Conservation (phyloP, 2,329 filamentous ascomycete species). For the Nothopassalora personata region DNA sequence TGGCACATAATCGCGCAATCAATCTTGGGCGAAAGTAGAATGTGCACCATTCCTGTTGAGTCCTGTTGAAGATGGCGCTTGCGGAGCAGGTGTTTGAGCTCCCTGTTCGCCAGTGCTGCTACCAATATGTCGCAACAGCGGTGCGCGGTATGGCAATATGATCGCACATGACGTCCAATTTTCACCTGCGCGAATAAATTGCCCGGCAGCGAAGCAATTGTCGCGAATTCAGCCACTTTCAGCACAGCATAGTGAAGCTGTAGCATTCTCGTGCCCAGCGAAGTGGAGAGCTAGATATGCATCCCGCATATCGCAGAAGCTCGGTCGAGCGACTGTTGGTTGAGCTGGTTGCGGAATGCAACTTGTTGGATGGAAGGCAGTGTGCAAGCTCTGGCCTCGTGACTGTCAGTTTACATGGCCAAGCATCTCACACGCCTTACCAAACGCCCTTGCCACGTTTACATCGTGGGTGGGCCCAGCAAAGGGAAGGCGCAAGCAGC, state of each 20-base stretch:
- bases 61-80: slow-evolving; percentile 3
- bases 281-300: slow-evolving; percentile 17
- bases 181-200: slow-evolving; percentile 16
- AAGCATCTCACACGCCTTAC: slow-evolving; percentile 2
- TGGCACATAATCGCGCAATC: slow-evolving; percentile 13
- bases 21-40: slow-evolving; percentile 16
- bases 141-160: slow-evolving; percentile 11
- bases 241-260: slow-evolving; percentile 19
- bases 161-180: slow-evolving; percentile 23
- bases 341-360: slow-evolving; percentile 13
- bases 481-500: slow-evolving; percentile 12
- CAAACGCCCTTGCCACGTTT: slow-evolving; percentile 15
- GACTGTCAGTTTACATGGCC: slow-evolving; percentile 2
- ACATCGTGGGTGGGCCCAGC: slow-evolving; percentile 1
- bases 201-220: slow-evolving; percentile 19
- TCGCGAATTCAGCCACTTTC: slow-evolving; percentile 17
- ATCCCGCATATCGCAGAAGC: slow-evolving; percentile 22
- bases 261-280: slow-evolving; percentile 20
- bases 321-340: slow-evolving; percentile 22
- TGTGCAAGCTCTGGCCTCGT: slow-evolving; percentile 6
- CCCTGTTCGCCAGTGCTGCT: slow-evolving; percentile 6
- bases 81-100: slow-evolving; percentile 5
- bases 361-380: slow-evolving; percentile 3
- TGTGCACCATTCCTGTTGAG: slow-evolving; percentile 10
- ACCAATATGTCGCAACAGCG: slow-evolving; percentile 12